Evolutionary conservation across 495 filamentous ascomycete genomes (phyloP), one percentile per base, ranked within the genome.

Genomic region (Penicillium goetzii): DNA sequence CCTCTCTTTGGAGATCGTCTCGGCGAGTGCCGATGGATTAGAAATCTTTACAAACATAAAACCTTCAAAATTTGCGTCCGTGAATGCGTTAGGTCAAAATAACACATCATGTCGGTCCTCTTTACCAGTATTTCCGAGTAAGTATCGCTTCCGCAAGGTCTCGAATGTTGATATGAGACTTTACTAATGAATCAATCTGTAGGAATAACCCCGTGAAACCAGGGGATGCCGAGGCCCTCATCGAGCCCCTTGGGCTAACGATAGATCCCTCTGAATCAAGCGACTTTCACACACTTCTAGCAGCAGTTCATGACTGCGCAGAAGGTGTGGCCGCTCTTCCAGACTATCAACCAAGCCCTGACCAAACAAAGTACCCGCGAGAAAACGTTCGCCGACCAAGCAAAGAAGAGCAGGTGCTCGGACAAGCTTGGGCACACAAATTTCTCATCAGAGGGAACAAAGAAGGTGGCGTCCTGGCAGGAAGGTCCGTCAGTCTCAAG

Each of bases 401-500:
- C 10, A 34, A 59, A 38, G 68, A 74, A 2, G 74, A 75, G 51
- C 72, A 76, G 60, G 70, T 67, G 2, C 58, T 74, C 7, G 74
- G 74, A 12, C 66, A 76, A 28, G 72, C 74, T 17, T 76, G 74
- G 74, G 72, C 69, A 2, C 67, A 75, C 58, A 62, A 62, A 30
- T 75, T 75, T 52, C 64, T 76, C 8, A 75, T 76, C 41, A 61
- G 65, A 17, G 74, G 74, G 45, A 76, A 68, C 40, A 43, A 68
- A 0, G 50, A 67, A 52, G 71, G 66, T 4, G 92, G 92, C 0
- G 88, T 88, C 0, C 73, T 97, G 23, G 90, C 91, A 1, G 93
- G 93, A 1, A 92, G 95, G 62, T 91, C 93, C 0, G 81, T 97
- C 23, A 90, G 86, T 49, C 69, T 97, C 53, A 81, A 82, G 51